Percentiles rank a stretch among this genome's conserved stretches.
These are phyloP conservation scores for Phycomyces nitens DNA, from an alignment of 192 early-diverging fungal species.

Conservation along the genomic window DNA sequence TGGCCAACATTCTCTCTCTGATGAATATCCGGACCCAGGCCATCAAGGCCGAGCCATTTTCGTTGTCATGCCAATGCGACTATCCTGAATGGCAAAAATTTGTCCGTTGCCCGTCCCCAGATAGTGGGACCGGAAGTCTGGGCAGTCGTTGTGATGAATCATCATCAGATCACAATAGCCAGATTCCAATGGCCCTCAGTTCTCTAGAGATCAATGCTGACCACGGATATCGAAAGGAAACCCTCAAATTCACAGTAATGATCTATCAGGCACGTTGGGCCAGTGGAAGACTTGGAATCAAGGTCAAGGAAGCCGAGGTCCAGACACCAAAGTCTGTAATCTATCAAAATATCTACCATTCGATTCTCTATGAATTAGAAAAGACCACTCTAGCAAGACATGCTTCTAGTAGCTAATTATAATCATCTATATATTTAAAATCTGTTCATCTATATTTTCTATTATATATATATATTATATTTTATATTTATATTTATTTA, in stretches of 20 bases:
- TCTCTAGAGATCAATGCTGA: neutral
- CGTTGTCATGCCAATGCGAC: neutral
- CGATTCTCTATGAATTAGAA: neutral
- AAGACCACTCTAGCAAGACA: neutral
- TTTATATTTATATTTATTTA: too few species aligned
- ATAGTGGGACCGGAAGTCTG: neutral
- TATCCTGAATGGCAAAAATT: slow-evolving; percentile 7
- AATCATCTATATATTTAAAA: too few species aligned
- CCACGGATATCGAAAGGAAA: neutral
- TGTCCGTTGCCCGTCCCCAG: neutral
- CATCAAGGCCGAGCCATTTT: neutral
- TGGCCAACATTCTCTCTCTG: neutral
- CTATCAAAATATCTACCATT: neutral
- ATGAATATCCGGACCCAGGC: neutral
- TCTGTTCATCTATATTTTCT: too few species aligned
- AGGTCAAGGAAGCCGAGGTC: slow-evolving; percentile 19
- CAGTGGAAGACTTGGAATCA: slow-evolving; percentile 17
- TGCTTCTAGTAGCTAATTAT: neutral
- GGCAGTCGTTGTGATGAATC: neutral
- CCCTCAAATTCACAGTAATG: slow-evolving; percentile 15
- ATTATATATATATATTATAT: too few species aligned
- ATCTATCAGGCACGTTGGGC: slow-evolving; percentile 27
- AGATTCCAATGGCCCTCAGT: too few species aligned
- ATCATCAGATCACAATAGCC: neutral
- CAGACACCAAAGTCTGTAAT: neutral